Base-by-base conservation (phyloP, 169 alveolate species). In the Cryptosporidium sp. region DNA sequence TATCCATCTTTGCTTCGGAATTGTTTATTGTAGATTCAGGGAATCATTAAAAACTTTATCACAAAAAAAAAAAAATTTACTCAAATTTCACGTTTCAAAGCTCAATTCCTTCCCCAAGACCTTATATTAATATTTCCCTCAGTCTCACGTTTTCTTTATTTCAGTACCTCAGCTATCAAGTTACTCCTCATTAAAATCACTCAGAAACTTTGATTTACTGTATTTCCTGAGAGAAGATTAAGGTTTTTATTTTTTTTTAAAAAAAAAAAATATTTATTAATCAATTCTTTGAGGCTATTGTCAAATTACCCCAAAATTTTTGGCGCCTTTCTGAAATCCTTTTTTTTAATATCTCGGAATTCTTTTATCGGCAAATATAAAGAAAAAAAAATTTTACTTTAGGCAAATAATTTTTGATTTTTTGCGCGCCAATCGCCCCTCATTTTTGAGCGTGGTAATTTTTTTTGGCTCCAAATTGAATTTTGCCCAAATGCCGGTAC, bases 1-100 rank as follows among this genome's bases (percentile, higher is more conserved):
- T 70, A 44, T 42, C 65, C 84, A 70, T 70, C 62, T 70, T 48
- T 70, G n/a, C 44, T 31, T 29, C 39, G 84, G 48, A 31, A 67
- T 9, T 5, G 33, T 44, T 45, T 26, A 10, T 23, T 33, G 2
- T 18, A 70, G 4, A 21, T 16, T 31, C 60, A 21, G 42, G 39
- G 44, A 44, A 44, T 26, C 84, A 70, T 70, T 44, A 42, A 56
- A 56, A 56, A 26, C 67, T 10, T 56, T 8, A 56, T 8, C n/a
- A 26, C 67, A 26, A 56, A 56, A 53, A 56, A 56, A 53, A 23
- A 23, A 53, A 26, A 56, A 26, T 56, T 56, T 3, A 3, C 10
- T 21, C 37, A 10, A 48, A 48, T 48, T 48, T 21, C 56, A 9
- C 56, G 18, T 2, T 48, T 48, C 56, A 7, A 48, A 48, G 21